Evolutionary conservation across 2,329 filamentous ascomycete species (phyloP).

Genomic region (Alternaria brassicae): DNA sequence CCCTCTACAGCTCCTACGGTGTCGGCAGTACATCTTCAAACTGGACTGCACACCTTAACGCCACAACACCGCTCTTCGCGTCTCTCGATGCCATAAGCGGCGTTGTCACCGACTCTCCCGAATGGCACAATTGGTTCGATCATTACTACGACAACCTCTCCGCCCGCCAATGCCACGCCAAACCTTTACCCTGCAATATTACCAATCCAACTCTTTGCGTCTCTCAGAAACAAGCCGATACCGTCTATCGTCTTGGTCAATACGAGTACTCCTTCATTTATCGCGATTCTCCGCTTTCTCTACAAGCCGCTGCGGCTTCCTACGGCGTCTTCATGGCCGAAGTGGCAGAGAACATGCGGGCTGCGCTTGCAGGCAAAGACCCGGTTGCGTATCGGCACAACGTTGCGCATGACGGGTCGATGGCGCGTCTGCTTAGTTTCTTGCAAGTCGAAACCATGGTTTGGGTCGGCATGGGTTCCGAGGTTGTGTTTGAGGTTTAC

Average conservation of each 20-base stretch:
- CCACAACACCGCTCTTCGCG: constrained; percentile 62
- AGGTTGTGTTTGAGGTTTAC: constrained; percentile 78
- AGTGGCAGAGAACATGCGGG: constrained; percentile 69
- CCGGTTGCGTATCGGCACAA: constrained; percentile 72
- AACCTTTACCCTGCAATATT: constrained; percentile 72
- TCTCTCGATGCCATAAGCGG: constrained; percentile 73
- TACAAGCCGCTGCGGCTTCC: constrained; percentile 66
- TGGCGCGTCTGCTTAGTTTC: constrained; percentile 71
- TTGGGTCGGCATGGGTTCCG: constrained; percentile 83
- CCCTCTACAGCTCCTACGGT: constrained; percentile 55
- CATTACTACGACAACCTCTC: constrained; percentile 88
- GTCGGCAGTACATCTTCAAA: constrained; percentile 52
- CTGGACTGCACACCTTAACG: constrained; percentile 71
- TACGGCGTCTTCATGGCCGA: constrained; percentile 80
- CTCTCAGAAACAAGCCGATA: constrained; percentile 66
- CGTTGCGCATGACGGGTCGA: constrained; percentile 78
- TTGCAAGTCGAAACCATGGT: constrained; percentile 79
- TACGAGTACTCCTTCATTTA: constrained; percentile 84
- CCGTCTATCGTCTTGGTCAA: constrained; percentile 77
- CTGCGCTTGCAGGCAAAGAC: constrained; percentile 34
- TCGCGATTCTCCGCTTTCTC: constrained; percentile 68
- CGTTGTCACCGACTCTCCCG: constrained; percentile 61
- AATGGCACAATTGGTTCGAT: constrained; percentile 76
- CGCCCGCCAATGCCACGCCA: constrained; percentile 76
- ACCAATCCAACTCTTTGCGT: constrained; percentile 65